Base-by-base conservation (phyloP, 2,329 filamentous ascomycete genomes). In the Penicillium hesseltinei region DNA sequence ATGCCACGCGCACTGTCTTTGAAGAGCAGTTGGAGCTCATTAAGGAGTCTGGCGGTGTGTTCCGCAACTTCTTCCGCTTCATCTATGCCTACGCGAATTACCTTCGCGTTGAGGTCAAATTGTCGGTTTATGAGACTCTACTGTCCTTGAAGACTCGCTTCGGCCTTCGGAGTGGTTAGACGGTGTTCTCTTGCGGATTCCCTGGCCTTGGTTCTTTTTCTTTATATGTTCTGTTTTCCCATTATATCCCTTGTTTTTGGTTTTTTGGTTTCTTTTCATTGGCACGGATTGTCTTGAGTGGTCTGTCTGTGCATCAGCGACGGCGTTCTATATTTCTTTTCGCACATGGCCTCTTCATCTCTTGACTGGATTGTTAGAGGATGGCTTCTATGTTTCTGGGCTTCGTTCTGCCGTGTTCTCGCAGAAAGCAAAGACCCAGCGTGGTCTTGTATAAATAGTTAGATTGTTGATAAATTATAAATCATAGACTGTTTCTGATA, bases 1-100 rank as follows among this genome's bases (percentile, higher is more conserved):
- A 88, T 67, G 85, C 85, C 19, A 84, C 83, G 17, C 78, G 82
- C 43, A 83, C 82, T 9, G 84, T 88, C 15, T 87, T 84, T 66
- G 80, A 86, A 58, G 85, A 88, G 68, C 76, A 83, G 58, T 72
- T 85, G 58, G 84, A 87, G 54, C 57, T 62, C 17, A 75, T 81
- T 50, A 66, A 71, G 3, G 73, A 83, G 40, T 68, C 67, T 2
- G 81, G 81, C 4, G 82, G 81, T 55, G 56, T 84, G 0, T 64
- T 85, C 8, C 80, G 66, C 9, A 87, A 85, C 60, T 68, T 85
- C 40, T 65, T 81, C 61, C 71, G 68, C 4, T 81, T 83, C 60
- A 58, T 86, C 9, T 58, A 68, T 6, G 84, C 84, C 4, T 84
- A 83, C 79, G 68, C 74, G 2, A 76, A 74, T 11, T 85, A 83